phyloP scores from a whole-genome alignment of 2,329 filamentous ascomycete genomes.

The Stylonectria norvegica region DNA sequence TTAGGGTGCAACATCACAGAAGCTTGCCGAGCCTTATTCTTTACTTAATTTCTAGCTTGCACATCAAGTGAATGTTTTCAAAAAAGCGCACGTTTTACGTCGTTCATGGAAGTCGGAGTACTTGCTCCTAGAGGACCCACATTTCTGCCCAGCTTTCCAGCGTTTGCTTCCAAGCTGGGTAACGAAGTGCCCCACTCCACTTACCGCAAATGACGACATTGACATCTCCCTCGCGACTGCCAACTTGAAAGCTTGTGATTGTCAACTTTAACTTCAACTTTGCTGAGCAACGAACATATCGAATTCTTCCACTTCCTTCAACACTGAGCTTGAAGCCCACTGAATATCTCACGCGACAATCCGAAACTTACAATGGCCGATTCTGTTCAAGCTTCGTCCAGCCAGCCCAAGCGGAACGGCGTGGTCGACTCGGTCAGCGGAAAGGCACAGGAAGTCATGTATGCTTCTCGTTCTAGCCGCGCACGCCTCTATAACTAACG shows the following conservation, averaged over 20 bases:
- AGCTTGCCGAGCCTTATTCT: too few relatives aligned
- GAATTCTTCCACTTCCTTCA: too few relatives aligned
- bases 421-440: conserved; percentile 39
- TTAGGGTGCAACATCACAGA: too few relatives aligned
- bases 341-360: too few relatives aligned
- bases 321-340: too few relatives aligned
- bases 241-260: conserved; percentile 7
- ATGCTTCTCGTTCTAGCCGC: conserved; percentile 13
- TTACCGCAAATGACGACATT: conserved; percentile 13
- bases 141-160: neutral
- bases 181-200: neutral
- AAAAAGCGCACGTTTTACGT: too few relatives aligned
- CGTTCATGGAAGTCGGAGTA: too few relatives aligned
- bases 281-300: too few relatives aligned
- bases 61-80: too few relatives aligned
- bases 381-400: conserved; percentile 18
- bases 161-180: too few relatives aligned
- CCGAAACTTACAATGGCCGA: conserved; percentile 22
- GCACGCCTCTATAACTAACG: neutral
- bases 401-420: conserved; percentile 26
- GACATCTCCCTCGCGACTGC: conserved; percentile 2
- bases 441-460: conserved; percentile 52
- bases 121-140: neutral
- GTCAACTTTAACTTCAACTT: conserved; percentile 6
- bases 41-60: too few relatives aligned